Evolutionary conservation across 345 rosid species (phyloP), one percentile per base, ranked within the genome.

Genomic region (Geranium brycei): DNA sequence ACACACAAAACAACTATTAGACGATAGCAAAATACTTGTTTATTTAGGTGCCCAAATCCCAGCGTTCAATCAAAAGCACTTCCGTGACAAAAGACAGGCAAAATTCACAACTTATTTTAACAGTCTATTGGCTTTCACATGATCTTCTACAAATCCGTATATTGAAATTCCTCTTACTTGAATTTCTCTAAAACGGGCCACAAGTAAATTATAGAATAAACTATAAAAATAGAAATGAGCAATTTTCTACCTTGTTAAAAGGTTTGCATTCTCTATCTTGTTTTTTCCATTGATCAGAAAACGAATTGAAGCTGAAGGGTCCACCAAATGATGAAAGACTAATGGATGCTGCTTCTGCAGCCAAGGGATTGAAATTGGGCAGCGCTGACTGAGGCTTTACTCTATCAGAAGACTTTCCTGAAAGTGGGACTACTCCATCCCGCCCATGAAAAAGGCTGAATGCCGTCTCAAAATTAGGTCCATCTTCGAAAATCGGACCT

Each of bases 401-500:
- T 38, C 47, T 38, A 38, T 10, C 47, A 38, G 47, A 68, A 51
- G 84, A 63, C 65, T 76, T 79, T 65, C 72, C 85, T 1, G 95
- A 89, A 69, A 92, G 87, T 2, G 99, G 99, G 75, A 92, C 96
- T 57, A 92, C 97, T 72, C 99, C 99, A 70, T 87, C 95, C 61
- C 47, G 79, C 10, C 98, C 99, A 71, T 92, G 99, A 79, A 92
- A 92, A 69, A 92, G 83, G 82, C 88, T 83, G 76, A 89, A 89
- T 14, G 97, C 88, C 79, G 77, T 83, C 53, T 89, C 99, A 77
- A 89, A 92, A 82, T 87, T 89, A 60, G 95, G 96, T 16, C 91
- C 99, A 85, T 92, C 99, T 80, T 92, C 98, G 68, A 92, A 92
- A 31, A 92, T 92, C 2, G 98, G 98, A 67, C 95, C 98, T 78